Evolutionary conservation across 1,139 yeast species (phyloP), one percentile per base, ranked within the genome.

Genomic region (Suhomyces bokatorum): DNA sequence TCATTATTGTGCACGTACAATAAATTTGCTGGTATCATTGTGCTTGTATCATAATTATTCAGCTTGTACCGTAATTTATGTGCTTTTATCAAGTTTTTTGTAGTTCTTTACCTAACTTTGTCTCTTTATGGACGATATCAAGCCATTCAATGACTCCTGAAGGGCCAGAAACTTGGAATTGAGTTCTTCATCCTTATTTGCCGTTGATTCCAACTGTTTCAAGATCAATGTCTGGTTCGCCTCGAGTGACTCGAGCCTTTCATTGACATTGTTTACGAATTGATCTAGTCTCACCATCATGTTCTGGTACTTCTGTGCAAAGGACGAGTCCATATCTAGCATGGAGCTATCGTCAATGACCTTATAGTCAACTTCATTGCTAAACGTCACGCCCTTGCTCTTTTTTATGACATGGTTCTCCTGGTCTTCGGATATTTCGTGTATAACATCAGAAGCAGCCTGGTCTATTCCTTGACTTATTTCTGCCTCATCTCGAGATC

Each of bases 381-480:
- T 53, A 39, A 58, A 57, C n/a, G 48, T 43, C 3, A 57, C 62
- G 8, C 39, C 48, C 31, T 53, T 57, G 5, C 42, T 40, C 22
- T 49, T 45, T 36, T 50, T 40, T 9, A 40, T 15, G 11, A 32
- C 15, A 12, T 32, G 42, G 10, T 32, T 22, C 16, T 39, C 42
- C 26, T 31, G 42, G 13, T 39, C 40, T 31, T 22, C 27, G 22
- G 39, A 43, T 29, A 15, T 8, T 17, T 33, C 39, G 12, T 31
- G 42, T 10, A 36, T 46, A 1, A 9, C 39, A 13, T 40, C 41
- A 11, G 45, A 20, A 20, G 36, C 32, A 26, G 34, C 41, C 6
- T 38, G 42, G 30, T 52, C 42, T 20, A 32, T 14, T 17, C 31
- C 35, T 17, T 14, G 40, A 31, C 39, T 47, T 29, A 43, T 48